A percentile compares a stretch with the other conserved stretches of the same genome.
Evolutionary conservation across 306 rosid genomes (phyloP).

Genomic region (Cucurbita pepo): DNA sequence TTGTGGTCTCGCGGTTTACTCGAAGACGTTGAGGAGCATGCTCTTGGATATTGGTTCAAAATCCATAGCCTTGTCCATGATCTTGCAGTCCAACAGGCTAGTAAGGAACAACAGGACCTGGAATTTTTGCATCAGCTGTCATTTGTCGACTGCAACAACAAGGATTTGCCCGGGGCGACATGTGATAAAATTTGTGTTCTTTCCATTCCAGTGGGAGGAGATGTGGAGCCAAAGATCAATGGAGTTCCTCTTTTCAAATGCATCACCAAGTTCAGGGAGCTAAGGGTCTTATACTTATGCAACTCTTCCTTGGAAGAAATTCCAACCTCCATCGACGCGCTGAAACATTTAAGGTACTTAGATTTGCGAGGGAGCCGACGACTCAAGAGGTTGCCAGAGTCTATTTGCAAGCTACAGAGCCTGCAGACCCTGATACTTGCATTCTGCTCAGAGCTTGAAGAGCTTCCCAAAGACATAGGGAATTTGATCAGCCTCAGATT

Average conservation of each 20-base stretch:
- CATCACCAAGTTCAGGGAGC: background rate
- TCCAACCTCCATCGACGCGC: background rate
- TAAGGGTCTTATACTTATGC: background rate
- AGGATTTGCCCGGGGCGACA: background rate
- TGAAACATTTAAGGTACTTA: conserved; percentile 6
- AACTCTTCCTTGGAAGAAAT: background rate
- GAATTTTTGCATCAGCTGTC: background rate
- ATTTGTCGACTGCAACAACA: background rate
- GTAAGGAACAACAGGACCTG: background rate
- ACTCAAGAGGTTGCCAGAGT: conserved; percentile 4
- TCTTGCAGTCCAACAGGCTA: conserved; percentile 14
- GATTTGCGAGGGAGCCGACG: background rate
- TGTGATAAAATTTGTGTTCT: background rate
- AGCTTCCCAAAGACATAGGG: conserved; percentile 7
- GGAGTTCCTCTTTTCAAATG: background rate
- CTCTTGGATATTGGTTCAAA: background rate
- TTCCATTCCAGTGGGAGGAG: background rate
- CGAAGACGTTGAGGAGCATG: conserved; percentile 7
- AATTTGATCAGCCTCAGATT: conserved; percentile 8
- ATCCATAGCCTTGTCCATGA: conserved; percentile 22
- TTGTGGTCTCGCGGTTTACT: conserved; percentile 20
- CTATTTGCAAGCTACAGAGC: conserved; percentile 8
- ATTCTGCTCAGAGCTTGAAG: background rate
- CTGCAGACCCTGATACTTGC: background rate
- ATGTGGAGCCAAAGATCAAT: background rate